Percentiles rank a stretch among this genome's conserved stretches.
These are phyloP conservation scores for Xylaria venustula DNA, from an alignment of 495 filamentous ascomycete genomes.

Conservation along the genomic window DNA sequence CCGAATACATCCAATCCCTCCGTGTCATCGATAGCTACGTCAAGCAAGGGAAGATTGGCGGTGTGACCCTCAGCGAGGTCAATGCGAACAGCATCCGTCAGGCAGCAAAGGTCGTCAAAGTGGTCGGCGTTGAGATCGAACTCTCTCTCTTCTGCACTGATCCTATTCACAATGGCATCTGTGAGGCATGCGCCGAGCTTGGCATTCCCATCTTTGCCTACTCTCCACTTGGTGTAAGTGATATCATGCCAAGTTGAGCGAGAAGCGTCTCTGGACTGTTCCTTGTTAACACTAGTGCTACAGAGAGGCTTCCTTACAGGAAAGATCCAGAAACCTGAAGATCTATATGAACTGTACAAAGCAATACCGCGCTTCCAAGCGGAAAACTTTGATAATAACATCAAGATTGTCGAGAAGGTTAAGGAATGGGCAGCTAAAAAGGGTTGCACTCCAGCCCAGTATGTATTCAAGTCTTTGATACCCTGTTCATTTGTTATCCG, in stretches of 20 bases:
- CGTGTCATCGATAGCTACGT: conserved; percentile 40
- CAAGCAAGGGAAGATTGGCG: conserved; percentile 65
- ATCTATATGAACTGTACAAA: conserved; percentile 56
- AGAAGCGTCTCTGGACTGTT: not conserved
- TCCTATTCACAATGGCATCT: conserved; percentile 65
- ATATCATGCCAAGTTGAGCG: no score
- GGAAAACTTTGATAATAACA: conserved; percentile 62
- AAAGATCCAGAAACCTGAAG: conserved; percentile 52
- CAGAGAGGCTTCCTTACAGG: conserved; percentile 44
- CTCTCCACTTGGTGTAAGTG: conserved; percentile 28
- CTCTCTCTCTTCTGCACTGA: conserved; percentile 62
- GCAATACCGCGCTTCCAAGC: conserved; percentile 57
- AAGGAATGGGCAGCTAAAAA: conserved; percentile 61
- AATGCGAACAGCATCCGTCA: conserved; percentile 61
- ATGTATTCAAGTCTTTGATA: not conserved
- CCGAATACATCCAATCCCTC: conserved; percentile 33
- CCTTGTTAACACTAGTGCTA: conserved; percentile 6
- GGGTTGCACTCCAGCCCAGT: conserved; percentile 61
- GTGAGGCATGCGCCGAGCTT: conserved; percentile 60
- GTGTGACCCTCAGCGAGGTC: conserved; percentile 65
- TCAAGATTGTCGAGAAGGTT: conserved; percentile 62
- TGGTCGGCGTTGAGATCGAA: conserved; percentile 69
- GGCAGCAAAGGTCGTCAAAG: conserved; percentile 61
- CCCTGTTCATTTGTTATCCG: not conserved
- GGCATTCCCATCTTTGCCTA: conserved; percentile 68